Base-by-base conservation (phyloP, 768 basidiomycete genomes). In the Phlebiopsis gigantea region DNA sequence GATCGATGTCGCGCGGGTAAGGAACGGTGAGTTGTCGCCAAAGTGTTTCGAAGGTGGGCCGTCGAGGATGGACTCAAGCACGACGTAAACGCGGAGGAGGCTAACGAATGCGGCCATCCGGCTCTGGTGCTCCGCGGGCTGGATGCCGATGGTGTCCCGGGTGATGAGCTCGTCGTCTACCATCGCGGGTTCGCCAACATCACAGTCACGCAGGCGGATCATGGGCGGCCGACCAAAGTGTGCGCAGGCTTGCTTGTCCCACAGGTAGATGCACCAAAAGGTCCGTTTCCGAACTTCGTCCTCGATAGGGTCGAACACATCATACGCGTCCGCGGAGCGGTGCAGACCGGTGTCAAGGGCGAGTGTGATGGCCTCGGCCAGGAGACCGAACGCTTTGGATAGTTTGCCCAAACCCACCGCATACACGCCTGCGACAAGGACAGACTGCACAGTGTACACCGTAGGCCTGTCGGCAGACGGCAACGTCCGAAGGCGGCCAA, bases 191-290 rank as follows among this genome's bases (percentile, higher is more conserved):
- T 95, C 94, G 4, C 83, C 79, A n/a, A 94, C 88, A 66, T 97
- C 93, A 71, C 92, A 94, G 67, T 96, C 93, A 60, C 90, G 79
- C 59, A 95, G 72, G 46, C 93, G 81, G 62, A 97, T 79, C 77
- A 94, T 81, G 2, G 93, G 84, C 29, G 93, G 93, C 24, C 93
- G 78, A 24, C 94, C 93, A 68, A 96, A 95, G 70, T 92, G 88
- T 57, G 90, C 88, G 10, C 84, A 77, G 6, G 93, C 83, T 65
- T 95, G 93, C 72, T 97, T 96, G 72, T 97, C 94, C 94, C 94
- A 96, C 49, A 91, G 80, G 72, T 96, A 97, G 25, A 95, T 91
- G 57, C 91, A 91, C 93, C 93, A 97, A 70, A 97, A 97, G 0
- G 94, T 96, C 63, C 93, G 85, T 71, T 95, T 96, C 57, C 94